phyloP scores from a whole-genome alignment of 2,329 filamentous ascomycete genomes.

The Cladosporium sp. region DNA sequence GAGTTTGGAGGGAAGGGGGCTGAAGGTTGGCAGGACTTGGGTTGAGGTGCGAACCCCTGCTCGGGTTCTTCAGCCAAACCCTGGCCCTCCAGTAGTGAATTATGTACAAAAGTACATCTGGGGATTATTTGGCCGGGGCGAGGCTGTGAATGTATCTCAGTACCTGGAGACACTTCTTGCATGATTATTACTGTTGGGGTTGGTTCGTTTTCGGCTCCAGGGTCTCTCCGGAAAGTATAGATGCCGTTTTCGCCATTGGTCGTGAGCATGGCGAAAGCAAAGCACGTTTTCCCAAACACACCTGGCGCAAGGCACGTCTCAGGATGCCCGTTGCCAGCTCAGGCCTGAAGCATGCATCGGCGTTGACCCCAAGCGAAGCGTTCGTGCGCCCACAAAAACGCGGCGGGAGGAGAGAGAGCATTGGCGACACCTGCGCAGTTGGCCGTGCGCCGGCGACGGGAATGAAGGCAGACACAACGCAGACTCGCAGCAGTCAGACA shows the following conservation, averaged over 20 bases:
- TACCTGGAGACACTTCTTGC: no score
- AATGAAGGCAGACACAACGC: slow-evolving; percentile 8
- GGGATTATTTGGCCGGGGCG: not conserved
- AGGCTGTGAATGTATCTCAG: slow-evolving; percentile 6
- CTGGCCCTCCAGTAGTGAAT: slow-evolving; percentile 3
- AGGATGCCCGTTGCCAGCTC: slow-evolving; percentile 1
- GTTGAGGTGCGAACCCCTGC: not conserved
- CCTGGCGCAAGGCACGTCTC: slow-evolving; percentile 13
- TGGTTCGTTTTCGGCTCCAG: no score
- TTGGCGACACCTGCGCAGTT: slow-evolving; percentile 1
- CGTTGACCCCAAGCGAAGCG: no score
- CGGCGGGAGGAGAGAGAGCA: no score
- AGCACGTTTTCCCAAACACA: slow-evolving; percentile 9
- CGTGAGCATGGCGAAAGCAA: not conserved
- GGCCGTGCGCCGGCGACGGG: slow-evolving; percentile 10
- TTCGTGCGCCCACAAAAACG: no score
- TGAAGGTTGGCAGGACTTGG: not conserved
- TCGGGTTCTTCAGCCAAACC: slow-evolving; percentile 9
- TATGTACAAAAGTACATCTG: not conserved
- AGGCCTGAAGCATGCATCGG: no score
- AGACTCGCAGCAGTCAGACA: slow-evolving; percentile 5
- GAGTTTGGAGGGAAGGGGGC: not conserved
- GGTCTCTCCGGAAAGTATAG: no score
- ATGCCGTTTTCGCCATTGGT: no score
- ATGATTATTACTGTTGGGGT: no score